Base-by-base conservation (phyloP, 257 asterid species). In the Asclepias syriaca region DNA sequence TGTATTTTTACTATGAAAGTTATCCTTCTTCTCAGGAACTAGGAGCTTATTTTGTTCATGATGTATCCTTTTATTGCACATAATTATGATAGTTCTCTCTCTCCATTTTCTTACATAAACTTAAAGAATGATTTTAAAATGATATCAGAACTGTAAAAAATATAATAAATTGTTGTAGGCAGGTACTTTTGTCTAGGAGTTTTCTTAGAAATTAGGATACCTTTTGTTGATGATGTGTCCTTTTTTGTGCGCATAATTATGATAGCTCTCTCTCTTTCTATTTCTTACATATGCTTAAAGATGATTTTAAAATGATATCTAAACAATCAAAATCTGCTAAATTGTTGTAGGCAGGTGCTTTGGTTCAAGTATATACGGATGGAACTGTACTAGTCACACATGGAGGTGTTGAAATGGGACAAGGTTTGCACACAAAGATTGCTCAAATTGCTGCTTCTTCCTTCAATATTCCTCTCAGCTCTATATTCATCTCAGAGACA, bases 351-450 rank as follows among this genome's bases (percentile, higher is more conserved):
- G 99, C 97, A 59, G 99, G 97, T 77, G 97, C 99, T 69, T 96
- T 94, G 72, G 99, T 94, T 80, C 97, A 94, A 73, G 90, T 94
- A 14, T 94, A 94, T 82, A 94, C 97, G 8, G 99, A 94, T 83
- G 99, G 99, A 81, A 94, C 99, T 55, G 97, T 89, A 75, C 81
- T 94, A 79, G 97, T 94, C 54, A 94, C 97, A 45, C 99, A 94
- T 66, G 99, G 99, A 11, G 99, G 99, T 65, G 97, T 94, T 22
- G 99, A 94, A 83, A 94, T 94, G 99, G 99, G 99, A 65, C 99
- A 94, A 76, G 97, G 99, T 77, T 84, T 94, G 88, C 99, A 94
- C 77, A 94, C 99, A 60, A 94, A 94, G 85, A 88, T 94, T 71
- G 97, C 97, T 59, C 99, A 94, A 82, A 81, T 94, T 68, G 99